Percentiles rank a stretch among this genome's conserved stretches.
These are phyloP conservation scores for Coccomyxa subellipsoidea DNA, from an alignment of 163 green algal species.

Conservation along the genomic window DNA sequence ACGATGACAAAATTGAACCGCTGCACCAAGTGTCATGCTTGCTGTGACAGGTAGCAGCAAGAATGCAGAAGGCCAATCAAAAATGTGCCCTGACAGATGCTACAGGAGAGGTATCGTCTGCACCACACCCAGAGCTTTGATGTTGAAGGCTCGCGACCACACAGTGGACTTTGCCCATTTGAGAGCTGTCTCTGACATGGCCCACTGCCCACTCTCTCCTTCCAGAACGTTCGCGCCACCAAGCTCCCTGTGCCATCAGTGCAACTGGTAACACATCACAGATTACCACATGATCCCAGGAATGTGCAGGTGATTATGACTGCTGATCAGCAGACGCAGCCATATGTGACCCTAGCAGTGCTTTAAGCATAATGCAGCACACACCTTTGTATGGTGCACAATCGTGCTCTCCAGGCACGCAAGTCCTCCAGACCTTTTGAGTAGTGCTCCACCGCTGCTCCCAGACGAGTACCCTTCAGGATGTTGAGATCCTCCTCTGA, in stretches of 20 bases:
- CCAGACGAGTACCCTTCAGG: conserved; percentile 39
- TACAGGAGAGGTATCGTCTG: too few species aligned
- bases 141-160: conserved; percentile 61
- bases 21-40: too few species aligned
- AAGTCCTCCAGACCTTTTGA: conserved; percentile 19
- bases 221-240: neutral
- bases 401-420: conserved; percentile 11
- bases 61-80: too few species aligned
- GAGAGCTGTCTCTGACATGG: conserved; percentile 24
- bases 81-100: too few species aligned
- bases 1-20: too few species aligned
- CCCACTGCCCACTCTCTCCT: conserved; percentile 27
- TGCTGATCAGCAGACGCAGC: too few species aligned
- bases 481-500: conserved; percentile 29
- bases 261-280: too few species aligned
- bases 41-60: too few species aligned
- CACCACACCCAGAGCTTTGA: conserved; percentile 20
- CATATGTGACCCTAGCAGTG: neutral
- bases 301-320: too few species aligned
- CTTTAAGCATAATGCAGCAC: neutral
- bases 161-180: conserved; percentile 48
- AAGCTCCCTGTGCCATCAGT: neutral
- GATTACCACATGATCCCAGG: too few species aligned
- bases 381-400: conserved; percentile 28
- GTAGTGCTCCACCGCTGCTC: conserved; percentile 30